phyloP scores from a whole-genome alignment of 2,329 filamentous ascomycete species.

The Pestalotiopsis sp. region DNA sequence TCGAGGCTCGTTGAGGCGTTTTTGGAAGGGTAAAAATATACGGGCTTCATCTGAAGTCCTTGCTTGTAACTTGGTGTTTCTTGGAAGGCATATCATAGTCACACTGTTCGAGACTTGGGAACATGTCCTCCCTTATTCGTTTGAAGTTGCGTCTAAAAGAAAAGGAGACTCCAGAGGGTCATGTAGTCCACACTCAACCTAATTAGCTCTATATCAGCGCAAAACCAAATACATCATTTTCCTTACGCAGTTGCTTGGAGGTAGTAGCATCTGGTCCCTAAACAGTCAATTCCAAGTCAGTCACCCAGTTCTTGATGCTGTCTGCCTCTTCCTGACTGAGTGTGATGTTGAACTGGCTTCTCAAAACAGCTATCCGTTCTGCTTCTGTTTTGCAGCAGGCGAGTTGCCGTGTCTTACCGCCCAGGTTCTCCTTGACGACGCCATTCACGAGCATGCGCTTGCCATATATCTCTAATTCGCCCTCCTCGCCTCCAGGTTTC shows the following conservation, averaged over 20 bases:
- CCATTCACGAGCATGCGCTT: constrained; percentile 54
- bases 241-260: not conserved
- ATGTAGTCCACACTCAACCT: too few species aligned
- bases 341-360: constrained; percentile 20
- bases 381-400: constrained; percentile 49
- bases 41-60: too few species aligned
- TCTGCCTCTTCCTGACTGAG: constrained; percentile 22
- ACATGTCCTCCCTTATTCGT: too few species aligned
- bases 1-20: not conserved
- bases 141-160: too few species aligned
- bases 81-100: too few species aligned
- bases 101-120: too few species aligned
- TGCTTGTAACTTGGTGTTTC: too few species aligned
- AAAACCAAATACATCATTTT: not conserved
- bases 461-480: constrained; percentile 49
- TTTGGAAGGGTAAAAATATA: not conserved
- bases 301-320: constrained; percentile 52
- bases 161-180: not conserved
- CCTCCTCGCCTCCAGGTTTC: constrained; percentile 39
- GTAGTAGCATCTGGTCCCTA: not conserved
- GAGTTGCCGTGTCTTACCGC: constrained; percentile 51
- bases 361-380: constrained; percentile 21
- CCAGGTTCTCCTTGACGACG: constrained; percentile 55
- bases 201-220: too few species aligned
- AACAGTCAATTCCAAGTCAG: constrained; percentile 32